Evolutionary conservation across 1,284 basidiomycete genomes (phyloP).

Genomic region (Ustilago lituana): DNA sequence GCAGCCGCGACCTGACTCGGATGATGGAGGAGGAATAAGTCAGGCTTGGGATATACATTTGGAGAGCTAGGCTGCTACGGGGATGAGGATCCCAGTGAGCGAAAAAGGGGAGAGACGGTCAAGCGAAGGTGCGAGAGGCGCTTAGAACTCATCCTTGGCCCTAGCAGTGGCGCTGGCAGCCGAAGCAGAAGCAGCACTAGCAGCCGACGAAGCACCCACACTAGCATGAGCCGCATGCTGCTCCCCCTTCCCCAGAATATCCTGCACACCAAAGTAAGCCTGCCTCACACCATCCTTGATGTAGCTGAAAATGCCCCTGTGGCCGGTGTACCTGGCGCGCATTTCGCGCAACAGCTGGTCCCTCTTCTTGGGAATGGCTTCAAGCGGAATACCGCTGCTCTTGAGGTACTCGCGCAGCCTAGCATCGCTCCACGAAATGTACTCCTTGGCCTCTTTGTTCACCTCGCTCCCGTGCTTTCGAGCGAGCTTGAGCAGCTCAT

Average conservation of each 20-base stretch:
- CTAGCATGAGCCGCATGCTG: constrained; percentile 49
- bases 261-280: constrained; percentile 57
- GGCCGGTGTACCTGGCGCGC: constrained; percentile 60
- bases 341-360: constrained; percentile 62
- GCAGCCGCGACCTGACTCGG: too few relatives aligned
- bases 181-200: constrained; percentile 33
- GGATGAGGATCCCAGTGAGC: too few relatives aligned
- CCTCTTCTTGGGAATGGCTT: constrained; percentile 56
- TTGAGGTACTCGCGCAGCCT: constrained; percentile 58
- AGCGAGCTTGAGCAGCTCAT: constrained; percentile 56
- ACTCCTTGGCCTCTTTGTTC: constrained; percentile 53
- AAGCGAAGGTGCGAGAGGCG: neutral
- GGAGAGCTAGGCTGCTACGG: too few relatives aligned
- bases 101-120: too few relatives aligned
- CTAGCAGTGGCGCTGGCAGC: constrained; percentile 47
- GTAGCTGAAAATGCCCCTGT: constrained; percentile 51
- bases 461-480: constrained; percentile 54
- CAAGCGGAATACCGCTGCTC: constrained; percentile 50
- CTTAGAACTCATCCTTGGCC: constrained; percentile 49
- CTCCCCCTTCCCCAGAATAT: constrained; percentile 56
- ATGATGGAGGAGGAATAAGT: neutral
- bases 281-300: constrained; percentile 59
- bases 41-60: constrained; percentile 1
- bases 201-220: constrained; percentile 45
- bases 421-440: constrained; percentile 62